phyloP scores from a whole-genome alignment of 306 rosid species.

The Calophaca sinica region DNA sequence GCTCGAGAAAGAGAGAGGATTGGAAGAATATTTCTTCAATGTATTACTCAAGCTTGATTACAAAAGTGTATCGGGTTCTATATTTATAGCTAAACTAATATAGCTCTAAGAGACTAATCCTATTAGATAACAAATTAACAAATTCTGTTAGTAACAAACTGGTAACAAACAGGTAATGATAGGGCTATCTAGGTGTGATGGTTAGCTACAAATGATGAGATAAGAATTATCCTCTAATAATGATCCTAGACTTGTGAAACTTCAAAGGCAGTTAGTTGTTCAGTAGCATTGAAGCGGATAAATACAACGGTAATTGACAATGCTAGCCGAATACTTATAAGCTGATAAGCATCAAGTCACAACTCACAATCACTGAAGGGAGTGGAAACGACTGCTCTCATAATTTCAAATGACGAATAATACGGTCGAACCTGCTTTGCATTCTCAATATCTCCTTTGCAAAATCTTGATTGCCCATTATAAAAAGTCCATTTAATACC shows the following conservation, averaged over 20 bases:
- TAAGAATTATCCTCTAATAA: neutral
- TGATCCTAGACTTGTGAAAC: neutral
- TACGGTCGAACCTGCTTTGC: conserved; percentile 71
- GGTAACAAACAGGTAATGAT: too few species aligned
- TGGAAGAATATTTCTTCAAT: too few species aligned
- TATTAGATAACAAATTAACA: too few species aligned
- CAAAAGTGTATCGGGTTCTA: too few species aligned
- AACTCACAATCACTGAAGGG: conserved; percentile 10
- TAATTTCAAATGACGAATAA: conserved; percentile 68
- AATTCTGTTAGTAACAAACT: too few species aligned
- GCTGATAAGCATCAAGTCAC: neutral
- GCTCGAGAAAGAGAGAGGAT: too few species aligned
- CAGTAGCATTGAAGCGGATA: neutral
- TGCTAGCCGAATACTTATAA: neutral
- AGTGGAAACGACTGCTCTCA: conserved; percentile 44
- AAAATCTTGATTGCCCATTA: conserved; percentile 82
- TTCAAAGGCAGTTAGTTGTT: neutral
- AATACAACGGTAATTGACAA: conserved; percentile 6
- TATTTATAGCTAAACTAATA: too few species aligned
- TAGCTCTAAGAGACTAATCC: too few species aligned
- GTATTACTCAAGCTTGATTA: too few species aligned
- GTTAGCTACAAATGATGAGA: too few species aligned
- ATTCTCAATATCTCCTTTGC: conserved; percentile 77
- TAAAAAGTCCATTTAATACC: conserved; percentile 78
- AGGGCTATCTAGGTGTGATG: too few species aligned